Percentiles rank a stretch among this genome's conserved stretches.
These are phyloP conservation scores for Phialemonium atrogriseum DNA, from an alignment of 2,329 filamentous ascomycete species.

Conservation along the genomic window DNA sequence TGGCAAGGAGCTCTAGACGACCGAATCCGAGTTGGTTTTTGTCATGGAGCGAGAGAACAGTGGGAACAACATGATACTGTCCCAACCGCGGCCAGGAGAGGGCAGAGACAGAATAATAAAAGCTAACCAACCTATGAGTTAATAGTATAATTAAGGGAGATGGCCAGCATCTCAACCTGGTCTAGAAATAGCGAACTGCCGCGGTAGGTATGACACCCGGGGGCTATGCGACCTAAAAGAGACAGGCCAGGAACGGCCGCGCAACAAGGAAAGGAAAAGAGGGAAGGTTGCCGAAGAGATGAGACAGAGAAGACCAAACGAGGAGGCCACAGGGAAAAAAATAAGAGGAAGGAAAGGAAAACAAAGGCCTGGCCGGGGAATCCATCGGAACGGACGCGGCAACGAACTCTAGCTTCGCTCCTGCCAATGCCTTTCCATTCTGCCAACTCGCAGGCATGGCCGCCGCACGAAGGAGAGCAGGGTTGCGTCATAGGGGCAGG, in stretches of 20 bases:
- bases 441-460: neutral
- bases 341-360: constrained; percentile 1
- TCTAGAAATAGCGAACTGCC: neutral
- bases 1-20: neutral
- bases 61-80: neutral
- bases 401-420: neutral
- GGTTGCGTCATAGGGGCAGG: constrained; percentile 1
- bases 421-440: constrained; percentile 1
- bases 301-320: neutral
- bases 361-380: neutral
- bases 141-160: constrained; percentile 15
- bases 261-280: constrained; percentile 1
- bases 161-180: constrained; percentile 16
- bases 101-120: neutral
- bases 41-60: neutral
- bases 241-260: neutral
- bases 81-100: constrained; percentile 3
- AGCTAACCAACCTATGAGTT: constrained; percentile 6
- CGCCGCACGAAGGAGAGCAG: constrained; percentile 1
- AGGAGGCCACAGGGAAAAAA: neutral
- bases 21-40: neutral
- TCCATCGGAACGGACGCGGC: neutral
- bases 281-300: neutral
- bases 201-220: neutral
- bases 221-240: neutral